Conservation (phyloP, 306 rosid genomes). For the Mimosa bimucronata region DNA sequence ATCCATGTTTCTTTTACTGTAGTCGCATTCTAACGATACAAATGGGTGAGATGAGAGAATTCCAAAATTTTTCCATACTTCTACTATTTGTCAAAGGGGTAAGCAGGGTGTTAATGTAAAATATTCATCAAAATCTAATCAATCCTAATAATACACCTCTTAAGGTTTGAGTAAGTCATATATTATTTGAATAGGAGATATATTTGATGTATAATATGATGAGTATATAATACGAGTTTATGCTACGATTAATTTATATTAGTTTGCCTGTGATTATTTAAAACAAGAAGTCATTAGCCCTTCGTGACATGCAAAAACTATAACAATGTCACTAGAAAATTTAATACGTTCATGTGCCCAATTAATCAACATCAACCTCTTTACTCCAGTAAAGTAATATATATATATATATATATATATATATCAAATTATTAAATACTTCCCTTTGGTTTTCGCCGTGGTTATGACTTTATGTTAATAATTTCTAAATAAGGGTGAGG, state of each 20-base stretch:
- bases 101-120: not conserved
- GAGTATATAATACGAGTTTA: not conserved
- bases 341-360: not conserved
- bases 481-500: not conserved
- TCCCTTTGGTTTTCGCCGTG: not conserved
- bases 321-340: not conserved
- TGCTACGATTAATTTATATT: not conserved
- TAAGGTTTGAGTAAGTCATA: not conserved
- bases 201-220: not conserved
- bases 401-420: no score
- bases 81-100: not conserved
- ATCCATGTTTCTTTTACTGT: not conserved
- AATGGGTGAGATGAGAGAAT: not conserved
- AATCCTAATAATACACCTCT: not conserved
- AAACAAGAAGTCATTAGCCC: not conserved
- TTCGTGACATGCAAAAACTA: not conserved
- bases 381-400: not conserved
- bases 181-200: not conserved
- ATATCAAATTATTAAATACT: no score
- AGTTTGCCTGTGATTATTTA: not conserved
- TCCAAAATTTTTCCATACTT: constrained; percentile 4
- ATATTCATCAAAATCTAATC: not conserved
- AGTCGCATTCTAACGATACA: not conserved
- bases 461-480: not conserved
- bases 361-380: not conserved